phyloP scores from a whole-genome alignment of 2,329 filamentous ascomycete species.

The Aspergillus neoniger region DNA sequence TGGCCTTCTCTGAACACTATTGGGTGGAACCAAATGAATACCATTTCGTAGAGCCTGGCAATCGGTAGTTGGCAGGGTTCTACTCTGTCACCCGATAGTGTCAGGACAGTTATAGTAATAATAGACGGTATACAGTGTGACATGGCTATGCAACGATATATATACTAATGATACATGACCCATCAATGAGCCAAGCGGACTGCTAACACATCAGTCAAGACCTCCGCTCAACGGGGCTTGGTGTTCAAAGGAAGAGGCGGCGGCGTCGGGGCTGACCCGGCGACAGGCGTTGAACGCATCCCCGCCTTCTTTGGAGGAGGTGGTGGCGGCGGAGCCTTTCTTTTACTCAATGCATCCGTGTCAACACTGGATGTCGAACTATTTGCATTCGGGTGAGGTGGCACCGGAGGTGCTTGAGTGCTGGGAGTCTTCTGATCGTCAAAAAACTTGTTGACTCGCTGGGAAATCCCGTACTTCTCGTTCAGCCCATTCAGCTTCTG shows the following conservation, averaged over 20 bases:
- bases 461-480: conserved; percentile 44
- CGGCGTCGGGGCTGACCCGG: conserved; percentile 40
- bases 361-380: conserved; percentile 31
- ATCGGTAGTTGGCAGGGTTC: too few relatives aligned
- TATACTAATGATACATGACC: not conserved
- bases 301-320: conserved; percentile 57
- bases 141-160: not conserved
- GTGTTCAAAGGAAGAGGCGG: conserved; percentile 61
- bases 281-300: conserved; percentile 42
- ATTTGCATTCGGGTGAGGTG: conserved; percentile 28
- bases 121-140: not conserved
- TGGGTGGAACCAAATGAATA: too few relatives aligned
- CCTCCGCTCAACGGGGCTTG: conserved; percentile 53
- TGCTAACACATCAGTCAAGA: not conserved
- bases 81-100: too few relatives aligned
- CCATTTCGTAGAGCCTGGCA: too few relatives aligned
- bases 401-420: conserved; percentile 22
- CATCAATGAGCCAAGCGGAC: not conserved
- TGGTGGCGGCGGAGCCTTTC: conserved; percentile 61
- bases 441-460: conserved; percentile 52
- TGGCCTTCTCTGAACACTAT: conserved; percentile 12
- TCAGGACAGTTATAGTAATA: too few relatives aligned
- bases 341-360: conserved; percentile 36
- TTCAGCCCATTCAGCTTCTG: conserved; percentile 53
- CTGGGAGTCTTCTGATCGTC: conserved; percentile 40